Evolutionary conservation across 75 land plant genomes (phyloP), one percentile per base, ranked within the genome.

Genomic region (Pseudotsuga menziesii): DNA sequence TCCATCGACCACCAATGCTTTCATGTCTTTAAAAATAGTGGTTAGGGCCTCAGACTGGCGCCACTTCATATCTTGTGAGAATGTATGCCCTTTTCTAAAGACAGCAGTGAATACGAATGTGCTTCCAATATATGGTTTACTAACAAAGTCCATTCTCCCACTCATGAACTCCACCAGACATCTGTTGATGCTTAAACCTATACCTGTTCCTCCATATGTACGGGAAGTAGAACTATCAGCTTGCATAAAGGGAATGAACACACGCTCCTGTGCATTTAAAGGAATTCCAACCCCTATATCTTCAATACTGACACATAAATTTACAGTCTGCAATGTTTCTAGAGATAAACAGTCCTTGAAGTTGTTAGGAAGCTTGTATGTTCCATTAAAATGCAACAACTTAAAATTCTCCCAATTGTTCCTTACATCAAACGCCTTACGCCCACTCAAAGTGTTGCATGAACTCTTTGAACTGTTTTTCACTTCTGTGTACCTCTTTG

Each of bases 251-350:
- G 91, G 91, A 59, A 79, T 84, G 83, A 89, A 89, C 39, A 89
- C 80, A 17, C 91, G 82, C 25, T 77, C 80, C 48, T 85, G 87
- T 55, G 89, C 89, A 48, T 84, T 85, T 20, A 72, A 48, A 36
- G 91, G 91, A 54, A 89, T 89, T 22, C 91, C 91, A 20, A 89
- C 86, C 22, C 91, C 91, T 26, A 89, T 89, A 60, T 89, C 91
- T 58, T 89, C 91, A 32, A 89, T 89, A 48, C 80, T 83, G 56
- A 89, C 83, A 89, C 83, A 63, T 57, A 89, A 72, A 56, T 78
- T 87, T 23, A 89, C 75, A 32, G 78, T 35, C 59, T 85, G 82
- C 56, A 75, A 74, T 25, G 55, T 57, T 78, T 83, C 80, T 41
- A 23, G 22, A 57, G 74, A 62, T 56, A 56, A 11, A 14, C 14